Evolutionary conservation across 176 grass and related monocot genomes (phyloP).

Genomic region (Areca catechu): DNA sequence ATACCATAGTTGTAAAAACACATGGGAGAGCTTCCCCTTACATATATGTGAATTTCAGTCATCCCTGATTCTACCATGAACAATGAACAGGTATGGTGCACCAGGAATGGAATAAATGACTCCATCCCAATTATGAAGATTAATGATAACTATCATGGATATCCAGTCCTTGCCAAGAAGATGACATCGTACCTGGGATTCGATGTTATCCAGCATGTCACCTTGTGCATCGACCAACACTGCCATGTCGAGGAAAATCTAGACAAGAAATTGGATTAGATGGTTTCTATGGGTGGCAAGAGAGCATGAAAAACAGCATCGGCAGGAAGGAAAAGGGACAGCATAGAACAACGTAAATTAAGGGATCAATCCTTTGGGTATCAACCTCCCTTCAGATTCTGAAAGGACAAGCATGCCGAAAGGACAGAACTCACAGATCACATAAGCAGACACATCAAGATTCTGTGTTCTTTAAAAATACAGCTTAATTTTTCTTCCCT

Average conservation of each 20-base stretch:
- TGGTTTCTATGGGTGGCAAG: neutral
- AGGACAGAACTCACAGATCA: too few species aligned
- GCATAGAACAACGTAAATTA: too few species aligned
- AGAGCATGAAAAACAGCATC: neutral
- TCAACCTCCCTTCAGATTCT: too few species aligned
- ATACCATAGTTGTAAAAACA: neutral
- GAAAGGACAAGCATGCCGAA: too few species aligned
- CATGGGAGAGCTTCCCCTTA: neutral
- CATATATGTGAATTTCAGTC: neutral
- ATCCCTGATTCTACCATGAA: neutral
- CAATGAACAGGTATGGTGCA: neutral
- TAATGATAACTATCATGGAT: too few species aligned
- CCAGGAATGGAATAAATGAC: too few species aligned
- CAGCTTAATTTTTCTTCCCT: too few species aligned
- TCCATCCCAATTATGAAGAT: too few species aligned
- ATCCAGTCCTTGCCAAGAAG: too few species aligned
- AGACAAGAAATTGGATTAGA: conserved; percentile 6
- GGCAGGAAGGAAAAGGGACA: neutral
- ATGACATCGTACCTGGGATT: conserved; percentile 35
- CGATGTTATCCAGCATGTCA: conserved; percentile 64
- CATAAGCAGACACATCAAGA: too few species aligned
- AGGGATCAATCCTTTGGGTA: too few species aligned
- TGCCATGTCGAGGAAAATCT: conserved; percentile 76
- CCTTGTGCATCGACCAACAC: conserved; percentile 71
- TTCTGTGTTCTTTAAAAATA: too few species aligned